Base-by-base conservation (phyloP, 495 filamentous ascomycete genomes). In the Penicillium samsonianum region DNA sequence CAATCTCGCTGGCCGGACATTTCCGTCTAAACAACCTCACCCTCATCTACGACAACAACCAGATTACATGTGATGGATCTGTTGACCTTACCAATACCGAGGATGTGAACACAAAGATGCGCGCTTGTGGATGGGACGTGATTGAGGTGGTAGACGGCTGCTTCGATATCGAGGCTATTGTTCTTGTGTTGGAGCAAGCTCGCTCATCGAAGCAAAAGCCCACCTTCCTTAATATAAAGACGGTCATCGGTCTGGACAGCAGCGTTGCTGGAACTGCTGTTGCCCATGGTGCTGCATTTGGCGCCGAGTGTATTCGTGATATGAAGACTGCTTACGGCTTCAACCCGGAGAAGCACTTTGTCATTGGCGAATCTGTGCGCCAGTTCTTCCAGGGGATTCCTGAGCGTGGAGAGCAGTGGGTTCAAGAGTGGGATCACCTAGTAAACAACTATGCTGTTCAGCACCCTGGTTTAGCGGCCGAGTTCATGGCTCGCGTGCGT, bases 21-120 rank as follows among this genome's bases (percentile, higher is more conserved):
- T 77, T 73, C 62, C 73, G 73, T 45, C 75, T 85, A 8, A 74
- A 82, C 63, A 83, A 84, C 59, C 65, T 86, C 28, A 75, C 74
- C 6, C 63, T 85, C 23, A 80, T 85, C 26, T 84, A 82, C 52
- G 81, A 86, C 65, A 83, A 86, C 64, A 86, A 86, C 63, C 73
- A 83, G 54, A 68, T 73, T 23, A 70, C 82, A 16, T 85, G 81
- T 60, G 82, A 86, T 53, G 83, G 84, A n/a, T 74, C 73, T 0
- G 76, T 80, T 9, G 82, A 85, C 50, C 57, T 82, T 4, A 76
- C 73, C 17, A 82, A 81, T 58, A 82, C 76, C 3, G 83, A 87
- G 57, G 80, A 85, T 60, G 72, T 85, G 30, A 84, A 84, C 54
- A 72, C 69, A 23, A 85, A 85, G 64, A 85, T 86, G 82, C 58